phyloP scores from a whole-genome alignment of 2,329 filamentous ascomycete species.

The Alternaria postmessia region DNA sequence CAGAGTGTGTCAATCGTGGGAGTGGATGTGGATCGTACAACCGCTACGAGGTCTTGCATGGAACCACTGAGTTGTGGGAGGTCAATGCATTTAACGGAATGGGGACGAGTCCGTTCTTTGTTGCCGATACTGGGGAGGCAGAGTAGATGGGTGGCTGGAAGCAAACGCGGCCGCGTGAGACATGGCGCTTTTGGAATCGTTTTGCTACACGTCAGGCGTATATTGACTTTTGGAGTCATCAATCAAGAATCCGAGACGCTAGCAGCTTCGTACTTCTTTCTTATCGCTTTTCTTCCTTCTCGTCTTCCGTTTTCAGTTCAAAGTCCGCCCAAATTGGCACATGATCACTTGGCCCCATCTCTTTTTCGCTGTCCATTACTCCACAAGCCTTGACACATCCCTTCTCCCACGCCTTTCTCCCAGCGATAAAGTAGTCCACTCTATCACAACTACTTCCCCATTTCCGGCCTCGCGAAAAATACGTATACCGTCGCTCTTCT shows the following conservation, averaged over 20 bases:
- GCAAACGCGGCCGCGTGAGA: too few relatives aligned
- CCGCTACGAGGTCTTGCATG: slow-evolving; percentile 42
- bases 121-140: slow-evolving; percentile 9
- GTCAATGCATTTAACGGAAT: slow-evolving; percentile 45
- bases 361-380: slow-evolving; percentile 53
- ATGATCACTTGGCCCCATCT: slow-evolving; percentile 63
- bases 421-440: slow-evolving; percentile 62
- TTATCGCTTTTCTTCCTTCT: too few relatives aligned
- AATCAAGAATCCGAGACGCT: too few relatives aligned
- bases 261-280: background rate
- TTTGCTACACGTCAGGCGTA: background rate
- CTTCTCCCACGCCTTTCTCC: slow-evolving; percentile 50
- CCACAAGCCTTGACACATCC: slow-evolving; percentile 48
- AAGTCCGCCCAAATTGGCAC: slow-evolving; percentile 59
- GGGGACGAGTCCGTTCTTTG: slow-evolving; percentile 37
- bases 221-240: background rate
- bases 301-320: background rate
- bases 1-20: slow-evolving; percentile 32
- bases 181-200: background rate
- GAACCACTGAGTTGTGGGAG: slow-evolving; percentile 39
- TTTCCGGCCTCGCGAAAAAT: slow-evolving; percentile 53
- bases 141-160: background rate
- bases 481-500: slow-evolving; percentile 58
- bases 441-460: slow-evolving; percentile 64
- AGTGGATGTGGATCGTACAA: slow-evolving; percentile 39